Evolutionary conservation across 2,329 filamentous ascomycete species (phyloP).

Genomic region (Cercospora sesami): DNA sequence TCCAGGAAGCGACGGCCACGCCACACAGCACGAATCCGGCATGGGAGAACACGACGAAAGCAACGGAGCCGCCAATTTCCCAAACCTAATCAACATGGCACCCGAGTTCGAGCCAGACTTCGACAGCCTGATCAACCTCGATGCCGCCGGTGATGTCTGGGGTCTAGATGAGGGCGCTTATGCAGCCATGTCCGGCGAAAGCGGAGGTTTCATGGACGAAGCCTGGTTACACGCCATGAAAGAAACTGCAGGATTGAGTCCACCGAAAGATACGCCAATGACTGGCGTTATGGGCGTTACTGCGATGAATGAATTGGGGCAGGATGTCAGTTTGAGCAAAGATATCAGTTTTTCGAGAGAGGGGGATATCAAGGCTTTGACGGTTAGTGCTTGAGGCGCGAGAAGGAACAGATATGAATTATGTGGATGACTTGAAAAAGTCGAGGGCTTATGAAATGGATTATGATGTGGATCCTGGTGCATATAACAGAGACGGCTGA

Average conservation of each 20-base stretch:
- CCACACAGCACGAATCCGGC: conserved; percentile 20
- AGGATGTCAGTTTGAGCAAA: conserved; percentile 12
- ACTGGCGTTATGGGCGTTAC: conserved; percentile 18
- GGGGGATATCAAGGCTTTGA: conserved; percentile 11
- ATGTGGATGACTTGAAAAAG: neutral
- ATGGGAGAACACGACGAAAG: conserved; percentile 7
- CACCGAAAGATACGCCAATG: conserved; percentile 11
- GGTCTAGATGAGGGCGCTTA: conserved; percentile 38
- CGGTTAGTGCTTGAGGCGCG: neutral
- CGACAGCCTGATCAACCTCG: conserved; percentile 41
- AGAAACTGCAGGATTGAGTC: conserved; percentile 18
- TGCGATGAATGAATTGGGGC: conserved; percentile 8
- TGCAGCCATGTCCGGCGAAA: conserved; percentile 38
- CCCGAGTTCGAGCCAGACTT: conserved; percentile 41
- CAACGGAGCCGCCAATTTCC: conserved; percentile 10
- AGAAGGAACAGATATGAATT: neutral
- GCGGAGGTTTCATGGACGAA: conserved; percentile 39
- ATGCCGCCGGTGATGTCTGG: conserved; percentile 40
- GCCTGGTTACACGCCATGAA: conserved; percentile 41
- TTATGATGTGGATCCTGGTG: neutral
- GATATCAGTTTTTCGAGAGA: conserved; percentile 13
- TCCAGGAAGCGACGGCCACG: conserved; percentile 42
- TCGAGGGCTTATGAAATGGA: neutral
- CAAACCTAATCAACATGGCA: conserved; percentile 10
- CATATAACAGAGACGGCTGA: neutral